These are phyloP conservation scores for Psidium friedrichsthalianum DNA, from an alignment of 345 rosid species.

Conservation along the genomic window DNA sequence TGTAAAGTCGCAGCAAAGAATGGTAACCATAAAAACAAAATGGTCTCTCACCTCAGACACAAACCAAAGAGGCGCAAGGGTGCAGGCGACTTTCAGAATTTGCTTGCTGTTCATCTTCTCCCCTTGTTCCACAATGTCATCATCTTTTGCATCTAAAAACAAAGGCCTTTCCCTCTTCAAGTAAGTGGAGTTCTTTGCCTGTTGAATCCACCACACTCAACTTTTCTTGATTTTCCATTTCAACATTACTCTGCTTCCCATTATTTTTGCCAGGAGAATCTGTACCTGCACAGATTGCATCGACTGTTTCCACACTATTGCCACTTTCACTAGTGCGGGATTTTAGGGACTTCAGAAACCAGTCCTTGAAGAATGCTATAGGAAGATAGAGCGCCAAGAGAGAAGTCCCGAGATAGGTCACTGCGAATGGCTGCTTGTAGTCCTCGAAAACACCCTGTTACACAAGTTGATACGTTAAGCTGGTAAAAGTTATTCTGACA, in stretches of 20 bases:
- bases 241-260: background rate
- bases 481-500: background rate
- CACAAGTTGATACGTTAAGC: background rate
- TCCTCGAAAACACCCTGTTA: slow-evolving; percentile 18
- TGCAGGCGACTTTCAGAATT: slow-evolving; percentile 1
- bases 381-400: slow-evolving; percentile 32
- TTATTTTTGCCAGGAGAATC: background rate
- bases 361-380: slow-evolving; percentile 28
- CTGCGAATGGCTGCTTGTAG: slow-evolving; percentile 31
- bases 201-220: background rate
- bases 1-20: background rate
- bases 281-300: background rate
- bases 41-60: slow-evolving; percentile 21
- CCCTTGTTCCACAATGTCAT: background rate
- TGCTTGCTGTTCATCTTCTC: slow-evolving; percentile 1
- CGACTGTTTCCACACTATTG: background rate
- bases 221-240: background rate
- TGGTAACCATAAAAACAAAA: background rate
- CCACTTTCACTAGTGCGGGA: background rate
- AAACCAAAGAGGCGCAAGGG: slow-evolving; percentile 36
- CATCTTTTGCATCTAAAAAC: background rate
- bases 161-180: slow-evolving; percentile 2
- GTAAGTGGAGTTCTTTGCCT: background rate
- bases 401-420: slow-evolving; percentile 28
- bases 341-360: slow-evolving; percentile 7